Evolutionary conservation across 768 basidiomycete species (phyloP).

Genomic region (Hygrocybe coccinea): DNA sequence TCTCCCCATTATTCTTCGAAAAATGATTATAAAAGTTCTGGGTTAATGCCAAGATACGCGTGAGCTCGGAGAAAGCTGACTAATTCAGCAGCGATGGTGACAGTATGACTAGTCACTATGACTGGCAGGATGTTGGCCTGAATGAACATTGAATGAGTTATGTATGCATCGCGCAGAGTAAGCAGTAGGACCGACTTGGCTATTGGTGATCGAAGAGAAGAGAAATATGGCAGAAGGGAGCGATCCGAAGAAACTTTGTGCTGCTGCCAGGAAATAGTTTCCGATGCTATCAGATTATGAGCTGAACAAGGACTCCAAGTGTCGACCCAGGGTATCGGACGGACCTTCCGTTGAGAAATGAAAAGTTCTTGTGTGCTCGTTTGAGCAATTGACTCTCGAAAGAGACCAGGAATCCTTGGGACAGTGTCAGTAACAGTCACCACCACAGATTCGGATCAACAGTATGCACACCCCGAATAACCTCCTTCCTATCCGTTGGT

Average conservation of each 20-base stretch:
- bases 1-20: conserved; percentile 64
- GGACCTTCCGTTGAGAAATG: conserved; percentile 85
- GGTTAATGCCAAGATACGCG: neutral
- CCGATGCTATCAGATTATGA: conserved; percentile 53
- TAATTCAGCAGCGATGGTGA: conserved; percentile 91
- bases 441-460: neutral
- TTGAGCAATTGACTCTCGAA: conserved; percentile 86
- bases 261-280: conserved; percentile 87
- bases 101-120: conserved; percentile 89
- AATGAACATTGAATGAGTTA: conserved; percentile 17
- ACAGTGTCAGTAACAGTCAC: neutral
- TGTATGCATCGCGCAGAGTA: conserved; percentile 19
- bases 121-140: conserved; percentile 81
- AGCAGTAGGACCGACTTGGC: conserved; percentile 40
- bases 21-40: conserved; percentile 2
- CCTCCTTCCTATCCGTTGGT: conserved; percentile 85
- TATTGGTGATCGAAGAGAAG: conserved; percentile 86
- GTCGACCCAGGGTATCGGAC: too few species aligned
- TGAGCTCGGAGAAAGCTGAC: conserved; percentile 33
- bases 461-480: conserved; percentile 65
- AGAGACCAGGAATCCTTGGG: conserved; percentile 81
- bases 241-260: conserved; percentile 86
- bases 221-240: conserved; percentile 91
- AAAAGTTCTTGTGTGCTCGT: conserved; percentile 90
- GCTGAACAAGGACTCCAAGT: neutral